Base-by-base conservation (phyloP, 2,329 filamentous ascomycete genomes). In the Salinomyces thailandicus region DNA sequence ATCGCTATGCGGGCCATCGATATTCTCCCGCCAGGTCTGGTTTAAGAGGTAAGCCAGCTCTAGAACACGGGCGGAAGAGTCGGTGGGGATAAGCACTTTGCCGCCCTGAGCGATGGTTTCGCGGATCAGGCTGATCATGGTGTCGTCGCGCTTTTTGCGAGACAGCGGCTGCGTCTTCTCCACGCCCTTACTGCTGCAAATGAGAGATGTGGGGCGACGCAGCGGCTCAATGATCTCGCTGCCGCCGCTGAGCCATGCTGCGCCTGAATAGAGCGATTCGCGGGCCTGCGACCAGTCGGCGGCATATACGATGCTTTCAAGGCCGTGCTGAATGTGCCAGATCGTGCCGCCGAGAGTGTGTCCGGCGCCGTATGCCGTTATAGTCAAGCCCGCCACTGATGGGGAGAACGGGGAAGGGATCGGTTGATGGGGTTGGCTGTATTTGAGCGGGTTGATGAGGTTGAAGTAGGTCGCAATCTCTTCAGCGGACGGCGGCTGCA, bases 281-380 rank as follows among this genome's bases (percentile, higher is more conserved):
- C 85, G 77, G n/a, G 83, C 85, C 62, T 95, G 87, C 51, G 95
- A 95, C 91, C 91, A 98, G 55, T 96, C 89, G 13, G 95, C 85
- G 0, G 91, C 89, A 53, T 98, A 96, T 1, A 98, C 87, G 28
- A 98, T 89, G 1, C 87, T 95, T 59, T 98, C 91, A 55, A 95
- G 73, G 0, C 87, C 86, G 64, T 96, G 86, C 53, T 96, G 89
- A 46, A 98, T 87, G 54, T 96, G 89, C 91, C 91, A 98, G 66
- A 98, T 94, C 16, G 91, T 96, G 38, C 91, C 91, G 59, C 91
- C 91, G 0, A 96, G 73, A 0, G 89, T 95, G 57, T 95, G 89
- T 45, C 91, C 91, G 5, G 91, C 86, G 62, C 93, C 93, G 64
- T 96, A 96, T 1, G 91, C 91, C 1, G 91, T 98, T 47, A 98